Evolutionary conservation across 176 grass and related monocot species (phyloP).

Genomic region (Stipa capillata): DNA sequence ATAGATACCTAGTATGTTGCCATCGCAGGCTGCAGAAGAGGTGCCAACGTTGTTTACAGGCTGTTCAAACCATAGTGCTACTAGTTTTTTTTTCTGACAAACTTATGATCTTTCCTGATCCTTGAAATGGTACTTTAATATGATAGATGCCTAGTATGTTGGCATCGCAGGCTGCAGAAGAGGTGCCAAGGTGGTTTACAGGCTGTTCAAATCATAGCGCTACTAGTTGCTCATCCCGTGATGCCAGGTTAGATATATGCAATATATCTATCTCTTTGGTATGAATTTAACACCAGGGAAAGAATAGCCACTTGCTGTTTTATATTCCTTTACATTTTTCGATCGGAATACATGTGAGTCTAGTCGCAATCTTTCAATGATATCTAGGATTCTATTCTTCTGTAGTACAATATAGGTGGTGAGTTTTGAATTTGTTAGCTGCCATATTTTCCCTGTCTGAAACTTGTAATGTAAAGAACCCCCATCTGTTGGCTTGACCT

Average conservation of each 20-base stretch:
- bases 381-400: too few relatives aligned
- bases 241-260: conserved; percentile 14
- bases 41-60: neutral
- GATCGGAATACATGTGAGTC: too few relatives aligned
- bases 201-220: neutral
- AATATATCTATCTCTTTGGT: neutral
- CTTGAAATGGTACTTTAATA: neutral
- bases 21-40: neutral
- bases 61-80: neutral
- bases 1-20: neutral
- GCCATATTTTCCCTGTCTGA: too few relatives aligned
- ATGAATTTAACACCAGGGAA: neutral
- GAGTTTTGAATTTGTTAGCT: too few relatives aligned
- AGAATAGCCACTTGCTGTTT: too few relatives aligned
- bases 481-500: too few relatives aligned
- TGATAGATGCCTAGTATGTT: neutral
- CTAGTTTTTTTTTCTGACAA: neutral
- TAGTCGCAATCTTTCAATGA: too few relatives aligned
- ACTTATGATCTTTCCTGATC: neutral
- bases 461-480: too few relatives aligned
- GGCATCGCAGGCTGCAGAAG: neutral
- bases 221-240: neutral
- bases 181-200: neutral
- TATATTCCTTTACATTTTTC: too few relatives aligned
- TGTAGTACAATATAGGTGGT: too few relatives aligned